phyloP scores from a whole-genome alignment of 768 basidiomycete genomes.

The Vararia minispora region DNA sequence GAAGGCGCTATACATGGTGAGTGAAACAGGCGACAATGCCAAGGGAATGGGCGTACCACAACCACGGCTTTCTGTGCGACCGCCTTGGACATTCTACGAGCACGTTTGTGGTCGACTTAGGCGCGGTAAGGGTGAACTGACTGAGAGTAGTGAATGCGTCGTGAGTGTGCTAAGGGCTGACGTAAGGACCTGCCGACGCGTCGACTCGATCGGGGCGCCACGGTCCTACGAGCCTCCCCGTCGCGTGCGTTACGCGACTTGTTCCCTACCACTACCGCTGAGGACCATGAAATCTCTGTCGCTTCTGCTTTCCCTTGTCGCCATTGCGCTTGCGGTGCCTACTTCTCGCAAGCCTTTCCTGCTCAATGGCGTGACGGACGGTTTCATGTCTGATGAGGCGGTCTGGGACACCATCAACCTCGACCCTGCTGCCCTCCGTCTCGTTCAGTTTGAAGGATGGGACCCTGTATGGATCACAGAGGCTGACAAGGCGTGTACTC shows the following conservation, averaged over 20 bases:
- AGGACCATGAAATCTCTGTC: conserved; percentile 7
- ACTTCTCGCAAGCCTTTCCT: conserved; percentile 5
- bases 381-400: not conserved
- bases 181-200: too few relatives aligned
- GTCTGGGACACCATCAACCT: conserved; percentile 30
- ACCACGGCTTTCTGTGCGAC: conserved; percentile 57
- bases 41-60: conserved; percentile 42
- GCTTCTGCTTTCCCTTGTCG: conserved; percentile 2
- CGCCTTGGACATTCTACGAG: conserved; percentile 53
- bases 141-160: not conserved
- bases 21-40: conserved; percentile 3
- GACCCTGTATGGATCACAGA: conserved; percentile 77
- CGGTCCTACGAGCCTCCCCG: too few relatives aligned
- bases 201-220: too few relatives aligned
- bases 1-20: conserved; percentile 47
- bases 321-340: conserved; percentile 1
- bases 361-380: conserved; percentile 1
- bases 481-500: conserved; percentile 60
- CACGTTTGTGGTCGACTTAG: not conserved
- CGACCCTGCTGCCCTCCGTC: conserved; percentile 59
- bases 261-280: too few relatives aligned
- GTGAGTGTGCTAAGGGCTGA: not conserved
- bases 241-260: too few relatives aligned
- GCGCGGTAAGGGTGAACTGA: not conserved
- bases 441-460: conserved; percentile 66